These are phyloP conservation scores for Linum tenue DNA, from an alignment of 345 rosid species.

Conservation along the genomic window DNA sequence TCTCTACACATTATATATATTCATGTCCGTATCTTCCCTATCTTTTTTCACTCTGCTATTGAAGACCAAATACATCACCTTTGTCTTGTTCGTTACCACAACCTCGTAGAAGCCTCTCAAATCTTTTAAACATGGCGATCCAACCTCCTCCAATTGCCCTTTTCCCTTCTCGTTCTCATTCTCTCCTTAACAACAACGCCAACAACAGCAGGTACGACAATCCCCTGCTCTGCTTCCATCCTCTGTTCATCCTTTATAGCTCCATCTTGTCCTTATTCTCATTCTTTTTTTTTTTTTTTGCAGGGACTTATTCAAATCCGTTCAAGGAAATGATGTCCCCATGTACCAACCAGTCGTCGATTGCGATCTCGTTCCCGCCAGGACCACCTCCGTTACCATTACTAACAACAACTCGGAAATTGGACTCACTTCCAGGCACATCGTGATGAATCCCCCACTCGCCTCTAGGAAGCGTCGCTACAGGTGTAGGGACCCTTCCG, in stretches of 20 bases:
- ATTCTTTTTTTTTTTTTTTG: conserved; percentile 5
- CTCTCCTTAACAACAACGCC: neutral
- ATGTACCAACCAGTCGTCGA: conserved; percentile 25
- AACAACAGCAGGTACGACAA: neutral
- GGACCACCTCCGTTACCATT: conserved; percentile 24
- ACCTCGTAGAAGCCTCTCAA: conserved; percentile 36
- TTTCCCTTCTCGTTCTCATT: neutral
- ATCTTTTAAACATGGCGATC: conserved; percentile 18
- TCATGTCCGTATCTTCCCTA: conserved; percentile 3
- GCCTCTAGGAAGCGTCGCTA: conserved; percentile 31
- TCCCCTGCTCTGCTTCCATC: neutral
- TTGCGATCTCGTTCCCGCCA: conserved; percentile 28
- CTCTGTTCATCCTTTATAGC: neutral
- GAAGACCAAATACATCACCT: conserved; percentile 14
- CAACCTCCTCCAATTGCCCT: conserved; percentile 25
- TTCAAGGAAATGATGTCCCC: conserved; percentile 26
- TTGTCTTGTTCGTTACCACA: conserved; percentile 3
- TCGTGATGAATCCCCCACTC: conserved; percentile 14
- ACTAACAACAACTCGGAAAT: conserved; percentile 39
- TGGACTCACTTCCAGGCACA: conserved; percentile 33
- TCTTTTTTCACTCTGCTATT: conserved; percentile 25
- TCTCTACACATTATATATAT: neutral
- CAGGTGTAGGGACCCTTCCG: conserved; percentile 25
- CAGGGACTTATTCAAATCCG: conserved; percentile 39
- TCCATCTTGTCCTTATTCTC: neutral